phyloP scores from a whole-genome alignment of 225 moss, liverwort and hornwort genomes.

The Pleurozium schreberi region DNA sequence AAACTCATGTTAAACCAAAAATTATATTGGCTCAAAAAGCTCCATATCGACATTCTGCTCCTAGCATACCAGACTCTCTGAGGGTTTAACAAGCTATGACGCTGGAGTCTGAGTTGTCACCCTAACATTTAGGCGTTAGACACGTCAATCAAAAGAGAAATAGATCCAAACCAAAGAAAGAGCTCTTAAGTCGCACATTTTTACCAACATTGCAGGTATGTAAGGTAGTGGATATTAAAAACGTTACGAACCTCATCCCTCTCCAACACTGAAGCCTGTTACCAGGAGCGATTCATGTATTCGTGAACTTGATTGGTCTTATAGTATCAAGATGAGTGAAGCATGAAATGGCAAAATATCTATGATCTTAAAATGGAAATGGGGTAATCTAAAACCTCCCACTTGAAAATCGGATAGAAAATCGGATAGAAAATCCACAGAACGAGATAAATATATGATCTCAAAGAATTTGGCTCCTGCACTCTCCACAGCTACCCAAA shows the following conservation, averaged over 20 bases:
- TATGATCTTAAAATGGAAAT: neutral
- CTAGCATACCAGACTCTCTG: too few relatives aligned
- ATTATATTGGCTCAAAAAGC: neutral
- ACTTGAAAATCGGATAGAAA: neutral
- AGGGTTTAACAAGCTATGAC: neutral
- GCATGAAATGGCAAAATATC: neutral
- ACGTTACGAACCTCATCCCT: too few relatives aligned
- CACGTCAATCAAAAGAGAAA: neutral
- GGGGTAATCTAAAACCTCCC: neutral
- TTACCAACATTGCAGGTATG: neutral
- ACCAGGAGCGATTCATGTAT: neutral
- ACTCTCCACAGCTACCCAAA: neutral
- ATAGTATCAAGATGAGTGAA: neutral
- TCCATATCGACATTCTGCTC: neutral
- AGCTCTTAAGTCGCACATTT: neutral
- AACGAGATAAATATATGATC: neutral
- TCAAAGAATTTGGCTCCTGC: neutral
- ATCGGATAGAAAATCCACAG: neutral
- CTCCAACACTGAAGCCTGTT: neutral
- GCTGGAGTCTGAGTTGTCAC: neutral
- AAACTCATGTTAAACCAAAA: neutral
- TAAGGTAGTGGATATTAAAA: neutral
- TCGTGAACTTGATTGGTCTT: neutral
- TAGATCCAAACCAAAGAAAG: neutral
- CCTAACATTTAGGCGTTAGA: neutral